Conservation (phyloP, 2,329 filamentous ascomycete species). For the Cryphonectria naterciae region DNA sequence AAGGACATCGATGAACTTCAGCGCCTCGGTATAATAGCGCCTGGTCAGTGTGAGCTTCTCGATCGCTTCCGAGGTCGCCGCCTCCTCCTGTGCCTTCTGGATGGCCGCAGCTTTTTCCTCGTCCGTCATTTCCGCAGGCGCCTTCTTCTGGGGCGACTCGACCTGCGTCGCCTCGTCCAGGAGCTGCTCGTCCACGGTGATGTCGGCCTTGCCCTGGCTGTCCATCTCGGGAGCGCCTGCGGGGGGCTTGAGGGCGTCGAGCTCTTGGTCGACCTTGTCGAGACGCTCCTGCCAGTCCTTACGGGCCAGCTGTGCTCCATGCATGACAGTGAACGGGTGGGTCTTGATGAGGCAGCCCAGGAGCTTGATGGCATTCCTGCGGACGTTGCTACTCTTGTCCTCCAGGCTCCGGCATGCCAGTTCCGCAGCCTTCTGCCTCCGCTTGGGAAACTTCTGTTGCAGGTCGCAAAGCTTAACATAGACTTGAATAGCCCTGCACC, state of each 20-base stretch:
- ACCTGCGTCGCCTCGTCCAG: slow-evolving; percentile 88
- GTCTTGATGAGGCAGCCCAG: slow-evolving; percentile 87
- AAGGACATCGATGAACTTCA: slow-evolving; percentile 90
- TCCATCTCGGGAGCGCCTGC: slow-evolving; percentile 73
- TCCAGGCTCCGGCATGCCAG: slow-evolving; percentile 87
- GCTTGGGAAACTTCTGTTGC: slow-evolving; percentile 94
- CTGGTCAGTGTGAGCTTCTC: slow-evolving; percentile 85
- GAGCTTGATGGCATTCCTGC: slow-evolving; percentile 92
- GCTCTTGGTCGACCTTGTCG: slow-evolving; percentile 79
- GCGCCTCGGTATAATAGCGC: slow-evolving; percentile 89
- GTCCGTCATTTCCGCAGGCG: slow-evolving; percentile 69
- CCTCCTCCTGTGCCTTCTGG: slow-evolving; percentile 82
- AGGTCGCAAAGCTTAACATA: slow-evolving; percentile 90
- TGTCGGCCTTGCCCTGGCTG: slow-evolving; percentile 58
- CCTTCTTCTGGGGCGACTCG: slow-evolving; percentile 68
- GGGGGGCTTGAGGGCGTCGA: slow-evolving; percentile 81
- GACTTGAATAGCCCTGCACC: slow-evolving; percentile 89
- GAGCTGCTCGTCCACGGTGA: slow-evolving; percentile 74
- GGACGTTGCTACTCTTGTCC: slow-evolving; percentile 97
- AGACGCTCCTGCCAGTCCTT: slow-evolving; percentile 86
- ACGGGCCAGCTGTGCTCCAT: slow-evolving; percentile 81
- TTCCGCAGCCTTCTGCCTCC: slow-evolving; percentile 84
- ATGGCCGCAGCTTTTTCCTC: slow-evolving; percentile 75
- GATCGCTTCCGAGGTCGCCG: slow-evolving; percentile 85
- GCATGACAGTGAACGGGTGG: slow-evolving; percentile 90